These are phyloP conservation scores for Amaranthus tricolor DNA, from an alignment of 179 eudicot genomes.

Conservation along the genomic window DNA sequence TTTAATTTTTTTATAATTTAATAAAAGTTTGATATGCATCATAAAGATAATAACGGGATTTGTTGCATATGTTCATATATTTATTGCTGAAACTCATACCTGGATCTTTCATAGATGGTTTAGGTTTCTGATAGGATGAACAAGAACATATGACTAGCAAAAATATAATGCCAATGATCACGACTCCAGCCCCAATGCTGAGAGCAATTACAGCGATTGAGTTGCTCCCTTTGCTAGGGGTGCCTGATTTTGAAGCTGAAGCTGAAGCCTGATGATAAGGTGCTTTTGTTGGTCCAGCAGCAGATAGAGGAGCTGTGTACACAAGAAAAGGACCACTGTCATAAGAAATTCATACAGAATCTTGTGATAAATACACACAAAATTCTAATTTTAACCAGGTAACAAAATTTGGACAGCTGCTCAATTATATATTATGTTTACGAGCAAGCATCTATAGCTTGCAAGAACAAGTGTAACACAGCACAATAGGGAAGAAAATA, in stretches of 20 bases:
- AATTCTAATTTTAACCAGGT: not conserved
- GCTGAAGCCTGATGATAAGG: constrained; percentile 44
- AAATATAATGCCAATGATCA: constrained; percentile 40
- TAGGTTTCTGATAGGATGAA: constrained; percentile 43
- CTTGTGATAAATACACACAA: not conserved
- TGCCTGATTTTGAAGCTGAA: constrained; percentile 18
- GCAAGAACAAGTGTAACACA: not conserved
- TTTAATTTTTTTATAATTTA: not conserved
- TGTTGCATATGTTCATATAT: not conserved
- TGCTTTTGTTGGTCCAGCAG: constrained; percentile 44
- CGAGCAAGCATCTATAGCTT: not conserved
- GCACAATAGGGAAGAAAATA: not conserved
- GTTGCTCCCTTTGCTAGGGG: constrained; percentile 44
- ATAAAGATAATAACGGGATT: constrained; percentile 5
- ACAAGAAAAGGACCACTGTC: constrained; percentile 12
- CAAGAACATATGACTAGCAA: constrained; percentile 50
- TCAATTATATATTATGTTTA: not conserved
- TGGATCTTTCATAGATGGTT: constrained; percentile 48
- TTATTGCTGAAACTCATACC: constrained; percentile 37
- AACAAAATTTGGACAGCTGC: not conserved
- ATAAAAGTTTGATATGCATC: not conserved
- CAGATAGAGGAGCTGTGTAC: constrained; percentile 64
- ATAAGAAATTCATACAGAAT: constrained; percentile 6
- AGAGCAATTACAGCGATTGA: constrained; percentile 45
- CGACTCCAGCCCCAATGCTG: constrained; percentile 50